Base-by-base conservation (phyloP, 495 filamentous ascomycete species). In the Neurospora sp. region DNA sequence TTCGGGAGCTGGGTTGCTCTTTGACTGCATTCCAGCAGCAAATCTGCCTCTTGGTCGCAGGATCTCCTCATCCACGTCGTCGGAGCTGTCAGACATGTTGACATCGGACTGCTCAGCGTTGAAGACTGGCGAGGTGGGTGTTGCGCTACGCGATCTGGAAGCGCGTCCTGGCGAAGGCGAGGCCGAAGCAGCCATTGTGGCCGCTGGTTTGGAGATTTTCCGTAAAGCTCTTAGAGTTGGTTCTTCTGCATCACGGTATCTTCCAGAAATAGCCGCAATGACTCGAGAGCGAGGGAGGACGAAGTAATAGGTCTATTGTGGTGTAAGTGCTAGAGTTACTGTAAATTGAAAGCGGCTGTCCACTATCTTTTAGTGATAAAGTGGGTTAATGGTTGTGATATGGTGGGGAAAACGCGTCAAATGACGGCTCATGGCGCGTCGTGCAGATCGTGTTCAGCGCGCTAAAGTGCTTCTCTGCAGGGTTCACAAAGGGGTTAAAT, bases 1-100 rank as follows among this genome's bases (percentile, higher is more conserved):
- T 31, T 75, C 71, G 53, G 53, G 53, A 17, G 53, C 53, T 68
- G 69, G 40, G 37, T 27, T n/a, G 3, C 70, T 78, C 16, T 75
- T 71, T 38, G 75, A 83, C 75, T 88, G 87, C 86, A 94, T 89
- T 35, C 90, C 84, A 17, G 89, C 85, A 71, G 93, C 93, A 75
- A 96, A 84, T 37, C 89, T 87, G 4, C 93, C 93, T 69, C 87
- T 86, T 4, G 92, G 92, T 31, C 86, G 84, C 27, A 90, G 73
- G 71, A 89, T 84, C 31, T 78, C 76, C 10, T 79, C 80, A 17
- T 79, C 79, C 27, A 17, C 53, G 2, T 82, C 83, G 35, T 79
- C 78, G 7, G 74, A 79, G 69, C 76, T 75, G 59, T 72, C 70
- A 27, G 38, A 39, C 10, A 69, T 59, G 35, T 39, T 27, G 17